A percentile compares a stretch with the other conserved stretches of the same genome.
phyloP scores from a whole-genome alignment of 2,329 filamentous ascomycete genomes.

The Capronia coronata region DNA sequence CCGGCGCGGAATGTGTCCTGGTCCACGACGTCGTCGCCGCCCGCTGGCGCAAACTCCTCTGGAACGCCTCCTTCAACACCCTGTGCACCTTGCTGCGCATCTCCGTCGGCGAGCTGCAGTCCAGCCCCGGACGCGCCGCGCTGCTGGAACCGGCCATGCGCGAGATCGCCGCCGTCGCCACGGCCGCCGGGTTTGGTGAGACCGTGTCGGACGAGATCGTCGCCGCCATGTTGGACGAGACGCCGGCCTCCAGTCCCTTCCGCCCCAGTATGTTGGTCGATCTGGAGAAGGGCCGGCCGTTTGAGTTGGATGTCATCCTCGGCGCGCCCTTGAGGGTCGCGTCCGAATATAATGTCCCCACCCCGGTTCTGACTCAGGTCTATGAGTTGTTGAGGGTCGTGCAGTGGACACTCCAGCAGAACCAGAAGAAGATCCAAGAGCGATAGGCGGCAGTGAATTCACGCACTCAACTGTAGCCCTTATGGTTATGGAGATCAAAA shows the following conservation, averaged over 20 bases:
- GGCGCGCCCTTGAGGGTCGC: conserved; percentile 52
- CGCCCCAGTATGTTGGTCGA: conserved; percentile 52
- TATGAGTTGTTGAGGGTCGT: conserved; percentile 28
- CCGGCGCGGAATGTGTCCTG: conserved; percentile 33
- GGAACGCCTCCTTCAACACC: conserved; percentile 47
- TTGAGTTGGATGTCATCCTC: conserved; percentile 48
- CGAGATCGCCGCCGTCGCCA: conserved; percentile 46
- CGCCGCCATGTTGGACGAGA: conserved; percentile 42
- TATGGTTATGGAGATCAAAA: too few relatives aligned
- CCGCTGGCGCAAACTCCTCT: conserved; percentile 40
- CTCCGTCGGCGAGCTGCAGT: conserved; percentile 47
- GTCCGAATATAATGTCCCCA: conserved; percentile 40
- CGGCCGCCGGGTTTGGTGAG: conserved; percentile 34
- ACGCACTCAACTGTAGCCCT: too few relatives aligned
- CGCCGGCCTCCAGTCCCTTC: conserved; percentile 46
- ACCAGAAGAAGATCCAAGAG: not conserved
- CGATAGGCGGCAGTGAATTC: not conserved
- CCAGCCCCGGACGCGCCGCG: conserved; percentile 41
- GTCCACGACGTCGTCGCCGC: conserved; percentile 30
- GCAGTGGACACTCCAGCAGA: conserved; percentile 27
- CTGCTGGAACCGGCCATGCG: conserved; percentile 49
- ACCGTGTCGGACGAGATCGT: conserved; percentile 42
- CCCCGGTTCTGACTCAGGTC: conserved; percentile 26
- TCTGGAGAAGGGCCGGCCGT: conserved; percentile 39
- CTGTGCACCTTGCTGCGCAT: conserved; percentile 47